phyloP scores from a whole-genome alignment of 805 yeast genomes.

The Candida krabiensis region DNA sequence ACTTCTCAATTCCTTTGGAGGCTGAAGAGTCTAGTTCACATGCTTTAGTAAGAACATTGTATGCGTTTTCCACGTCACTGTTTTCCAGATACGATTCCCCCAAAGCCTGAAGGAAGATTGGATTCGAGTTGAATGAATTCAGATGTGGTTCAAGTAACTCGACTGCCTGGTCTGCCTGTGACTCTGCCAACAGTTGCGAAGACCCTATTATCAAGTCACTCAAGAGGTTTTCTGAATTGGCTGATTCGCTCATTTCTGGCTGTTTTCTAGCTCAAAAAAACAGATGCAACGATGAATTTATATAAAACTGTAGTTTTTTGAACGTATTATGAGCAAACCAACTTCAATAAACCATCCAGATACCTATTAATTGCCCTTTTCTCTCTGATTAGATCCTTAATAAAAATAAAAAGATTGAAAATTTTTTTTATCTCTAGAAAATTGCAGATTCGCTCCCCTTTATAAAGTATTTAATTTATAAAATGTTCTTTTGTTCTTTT shows the following conservation, averaged over 20 bases:
- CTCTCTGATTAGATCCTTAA: too few species aligned
- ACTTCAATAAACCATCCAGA: too few species aligned
- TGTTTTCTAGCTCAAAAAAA: too few species aligned
- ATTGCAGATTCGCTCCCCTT: too few species aligned
- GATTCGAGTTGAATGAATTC: constrained; percentile 38
- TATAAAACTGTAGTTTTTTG: too few species aligned
- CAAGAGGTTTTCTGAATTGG: constrained; percentile 14
- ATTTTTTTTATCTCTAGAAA: too few species aligned
- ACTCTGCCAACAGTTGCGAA: constrained; percentile 43
- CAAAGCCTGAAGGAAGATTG: constrained; percentile 50
- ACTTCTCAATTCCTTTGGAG: constrained; percentile 70
- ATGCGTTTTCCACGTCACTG: constrained; percentile 79
- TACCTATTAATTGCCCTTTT: too few species aligned
- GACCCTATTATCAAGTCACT: constrained; percentile 34
- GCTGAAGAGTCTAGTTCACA: constrained; percentile 73
- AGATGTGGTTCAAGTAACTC: constrained; percentile 41
- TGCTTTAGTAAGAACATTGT: constrained; percentile 55
- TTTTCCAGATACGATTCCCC: constrained; percentile 82
- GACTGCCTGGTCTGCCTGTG: constrained; percentile 57
- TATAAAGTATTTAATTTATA: too few species aligned
- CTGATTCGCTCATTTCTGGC: constrained; percentile 2
- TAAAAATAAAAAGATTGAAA: too few species aligned
- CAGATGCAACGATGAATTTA: too few species aligned
- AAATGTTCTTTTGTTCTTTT: too few species aligned
- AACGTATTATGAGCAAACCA: too few species aligned